These are phyloP conservation scores for Cyanidiococcus yangmingshanensis DNA, from an alignment of 23 red algal species.

Conservation along the genomic window DNA sequence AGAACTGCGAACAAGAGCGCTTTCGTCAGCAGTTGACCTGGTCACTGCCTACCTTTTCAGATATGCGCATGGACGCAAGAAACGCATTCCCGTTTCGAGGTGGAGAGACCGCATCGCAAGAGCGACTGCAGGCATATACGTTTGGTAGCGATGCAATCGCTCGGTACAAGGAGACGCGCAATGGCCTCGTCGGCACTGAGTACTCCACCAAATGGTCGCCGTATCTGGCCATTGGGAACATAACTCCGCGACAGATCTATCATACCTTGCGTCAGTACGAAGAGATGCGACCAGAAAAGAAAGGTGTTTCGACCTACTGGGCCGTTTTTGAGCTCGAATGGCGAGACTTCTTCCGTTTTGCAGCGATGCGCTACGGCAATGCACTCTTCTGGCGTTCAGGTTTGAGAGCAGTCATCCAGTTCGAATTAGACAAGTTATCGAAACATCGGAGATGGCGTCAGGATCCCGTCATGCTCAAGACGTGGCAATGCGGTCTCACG, in stretches of 20 bases:
- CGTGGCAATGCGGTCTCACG: slow-evolving; percentile 58
- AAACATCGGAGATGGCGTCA: neutral
- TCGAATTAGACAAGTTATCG: neutral
- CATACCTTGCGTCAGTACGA: slow-evolving; percentile 48
- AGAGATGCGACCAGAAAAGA: slow-evolving; percentile 30
- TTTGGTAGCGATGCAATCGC: slow-evolving; percentile 24
- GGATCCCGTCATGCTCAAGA: slow-evolving; percentile 19
- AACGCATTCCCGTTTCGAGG: slow-evolving; percentile 39
- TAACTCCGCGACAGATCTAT: slow-evolving; percentile 71
- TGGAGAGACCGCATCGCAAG: slow-evolving; percentile 39
- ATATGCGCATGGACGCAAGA: slow-evolving; percentile 38
- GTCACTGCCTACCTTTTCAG: neutral
- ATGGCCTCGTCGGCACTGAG: slow-evolving; percentile 39
- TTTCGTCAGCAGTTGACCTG: neutral
- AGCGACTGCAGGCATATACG: slow-evolving; percentile 42
- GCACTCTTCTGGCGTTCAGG: slow-evolving; percentile 49
- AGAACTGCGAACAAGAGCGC: slow-evolving; percentile 30
- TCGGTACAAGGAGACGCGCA: slow-evolving; percentile 73
- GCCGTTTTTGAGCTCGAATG: slow-evolving; percentile 79
- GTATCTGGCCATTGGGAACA: slow-evolving; percentile 54
- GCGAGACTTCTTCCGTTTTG: slow-evolving; percentile 76
- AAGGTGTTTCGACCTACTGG: slow-evolving; percentile 68
- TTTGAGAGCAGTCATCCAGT: slow-evolving; percentile 20
- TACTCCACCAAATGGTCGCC: slow-evolving; percentile 72
- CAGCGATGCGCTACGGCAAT: slow-evolving; percentile 39